Conservation (phyloP, 768 basidiomycete genomes). For the Naganishia antarctica region DNA sequence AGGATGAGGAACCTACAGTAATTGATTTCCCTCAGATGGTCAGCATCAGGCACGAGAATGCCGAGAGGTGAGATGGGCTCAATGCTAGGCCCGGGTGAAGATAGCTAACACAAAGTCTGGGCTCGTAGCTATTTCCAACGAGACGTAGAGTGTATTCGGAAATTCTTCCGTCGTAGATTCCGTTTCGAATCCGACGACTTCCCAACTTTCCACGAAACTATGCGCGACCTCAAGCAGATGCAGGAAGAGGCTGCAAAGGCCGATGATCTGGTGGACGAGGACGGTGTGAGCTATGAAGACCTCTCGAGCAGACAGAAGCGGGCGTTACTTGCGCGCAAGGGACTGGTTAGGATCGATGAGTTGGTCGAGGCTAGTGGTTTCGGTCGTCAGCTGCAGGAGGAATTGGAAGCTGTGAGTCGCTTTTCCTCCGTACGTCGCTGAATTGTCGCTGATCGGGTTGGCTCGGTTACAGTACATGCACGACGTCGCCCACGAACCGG, state of each 20-base stretch:
- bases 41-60: constrained; percentile 90
- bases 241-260: constrained; percentile 3
- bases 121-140: constrained; percentile 88
- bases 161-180: constrained; percentile 85
- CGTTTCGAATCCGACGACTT: constrained; percentile 85
- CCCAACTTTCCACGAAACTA: constrained; percentile 70
- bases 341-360: constrained; percentile 64
- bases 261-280: constrained; percentile 26
- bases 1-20: constrained; percentile 70
- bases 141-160: constrained; percentile 92
- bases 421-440: not conserved
- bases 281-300: constrained; percentile 17
- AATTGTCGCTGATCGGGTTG: no score
- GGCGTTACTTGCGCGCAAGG: constrained; percentile 48
- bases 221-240: constrained; percentile 50
- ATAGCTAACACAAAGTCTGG: not conserved
- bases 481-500: constrained; percentile 35
- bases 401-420: constrained; percentile 70
- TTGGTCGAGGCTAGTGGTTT: constrained; percentile 93
- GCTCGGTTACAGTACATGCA: constrained; percentile 30
- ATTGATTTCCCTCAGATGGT: constrained; percentile 99
- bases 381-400: constrained; percentile 71
- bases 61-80: constrained; percentile 73
- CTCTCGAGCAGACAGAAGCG: constrained; percentile 37
- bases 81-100: not conserved